Percentiles rank a stretch among this genome's conserved stretches.
Evolutionary conservation across 2,329 filamentous ascomycete genomes (phyloP).

Genomic region (Salinomyces thailandicus): DNA sequence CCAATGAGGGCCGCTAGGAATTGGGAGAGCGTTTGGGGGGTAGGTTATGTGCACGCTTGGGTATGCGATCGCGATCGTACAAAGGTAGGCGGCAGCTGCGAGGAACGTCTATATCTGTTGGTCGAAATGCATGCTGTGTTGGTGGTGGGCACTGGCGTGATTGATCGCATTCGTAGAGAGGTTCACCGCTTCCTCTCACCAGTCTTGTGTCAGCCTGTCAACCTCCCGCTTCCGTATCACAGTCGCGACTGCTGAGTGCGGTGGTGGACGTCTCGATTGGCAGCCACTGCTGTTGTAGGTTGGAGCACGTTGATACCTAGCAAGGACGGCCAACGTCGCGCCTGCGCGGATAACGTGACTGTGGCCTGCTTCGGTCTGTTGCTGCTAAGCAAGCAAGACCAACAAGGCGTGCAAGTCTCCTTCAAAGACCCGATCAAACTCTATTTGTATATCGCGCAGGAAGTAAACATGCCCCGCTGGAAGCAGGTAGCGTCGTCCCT

Average conservation of each 20-base stretch:
- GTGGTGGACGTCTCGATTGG: not conserved
- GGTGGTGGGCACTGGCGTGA: not conserved
- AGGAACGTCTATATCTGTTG: conserved; percentile 9
- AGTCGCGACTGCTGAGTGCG: not conserved
- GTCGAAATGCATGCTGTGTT: conserved; percentile 13
- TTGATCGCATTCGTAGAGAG: not conserved
- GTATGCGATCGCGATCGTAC: not conserved
- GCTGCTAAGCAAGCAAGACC: too few relatives aligned
- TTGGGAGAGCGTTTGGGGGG: not conserved
- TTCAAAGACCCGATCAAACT: too few relatives aligned
- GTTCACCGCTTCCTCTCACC: not conserved
- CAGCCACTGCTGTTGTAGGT: too few relatives aligned
- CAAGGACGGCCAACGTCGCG: not conserved
- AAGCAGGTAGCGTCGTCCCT: too few relatives aligned
- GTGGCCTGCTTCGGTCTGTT: too few relatives aligned
- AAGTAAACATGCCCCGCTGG: too few relatives aligned
- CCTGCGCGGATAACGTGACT: too few relatives aligned
- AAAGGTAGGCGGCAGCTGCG: not conserved
- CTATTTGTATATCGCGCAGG: too few relatives aligned
- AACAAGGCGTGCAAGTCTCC: too few relatives aligned
- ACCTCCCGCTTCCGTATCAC: not conserved
- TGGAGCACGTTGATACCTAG: too few relatives aligned
- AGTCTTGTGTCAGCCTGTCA: not conserved
- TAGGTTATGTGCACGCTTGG: not conserved
- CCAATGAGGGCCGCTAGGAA: too few relatives aligned